Conservation (phyloP, 2,329 filamentous ascomycete species). For the Calonectria pteridis region DNA sequence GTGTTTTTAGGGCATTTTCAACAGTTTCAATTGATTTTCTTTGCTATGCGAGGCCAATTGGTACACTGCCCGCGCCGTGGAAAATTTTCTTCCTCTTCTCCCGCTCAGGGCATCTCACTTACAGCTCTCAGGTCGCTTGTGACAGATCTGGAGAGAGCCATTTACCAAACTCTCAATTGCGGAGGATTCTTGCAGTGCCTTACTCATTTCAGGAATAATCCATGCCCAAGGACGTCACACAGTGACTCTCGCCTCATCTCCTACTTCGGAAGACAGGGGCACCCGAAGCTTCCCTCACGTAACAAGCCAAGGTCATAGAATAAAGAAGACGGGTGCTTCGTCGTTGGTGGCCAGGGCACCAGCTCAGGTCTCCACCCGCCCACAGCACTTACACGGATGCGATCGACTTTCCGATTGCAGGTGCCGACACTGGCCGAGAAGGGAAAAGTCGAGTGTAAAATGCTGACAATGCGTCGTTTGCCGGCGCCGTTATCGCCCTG, state of each 20-base stretch:
- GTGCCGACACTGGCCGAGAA: slow-evolving; percentile 17
- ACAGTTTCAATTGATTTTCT: not conserved
- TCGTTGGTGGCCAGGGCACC: slow-evolving; percentile 4
- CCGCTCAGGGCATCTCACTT: not conserved
- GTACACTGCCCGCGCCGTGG: not conserved
- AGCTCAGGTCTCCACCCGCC: slow-evolving; percentile 1
- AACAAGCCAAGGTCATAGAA: slow-evolving; percentile 10
- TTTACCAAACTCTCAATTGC: not conserved
- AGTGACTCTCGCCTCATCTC: slow-evolving; percentile 13
- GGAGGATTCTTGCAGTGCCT: not conserved
- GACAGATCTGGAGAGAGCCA: slow-evolving; percentile 3
- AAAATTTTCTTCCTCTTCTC: not conserved
- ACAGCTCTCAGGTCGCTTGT: not conserved
- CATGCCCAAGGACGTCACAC: slow-evolving; percentile 6
- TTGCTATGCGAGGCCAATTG: not conserved
- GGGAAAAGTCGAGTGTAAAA: slow-evolving; percentile 3
- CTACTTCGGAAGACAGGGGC: slow-evolving; percentile 14
- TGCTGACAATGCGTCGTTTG: not conserved
- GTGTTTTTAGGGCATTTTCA: not conserved
- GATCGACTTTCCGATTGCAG: slow-evolving; percentile 12
- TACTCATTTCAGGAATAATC: not conserved
- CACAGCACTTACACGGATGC: slow-evolving; percentile 18
- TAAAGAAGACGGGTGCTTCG: not conserved
- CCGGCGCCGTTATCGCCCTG: slow-evolving; percentile 8
- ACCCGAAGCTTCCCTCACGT: not conserved